phyloP scores from a whole-genome alignment of 2,329 filamentous ascomycete species.

The Harringtonia aguacate region DNA sequence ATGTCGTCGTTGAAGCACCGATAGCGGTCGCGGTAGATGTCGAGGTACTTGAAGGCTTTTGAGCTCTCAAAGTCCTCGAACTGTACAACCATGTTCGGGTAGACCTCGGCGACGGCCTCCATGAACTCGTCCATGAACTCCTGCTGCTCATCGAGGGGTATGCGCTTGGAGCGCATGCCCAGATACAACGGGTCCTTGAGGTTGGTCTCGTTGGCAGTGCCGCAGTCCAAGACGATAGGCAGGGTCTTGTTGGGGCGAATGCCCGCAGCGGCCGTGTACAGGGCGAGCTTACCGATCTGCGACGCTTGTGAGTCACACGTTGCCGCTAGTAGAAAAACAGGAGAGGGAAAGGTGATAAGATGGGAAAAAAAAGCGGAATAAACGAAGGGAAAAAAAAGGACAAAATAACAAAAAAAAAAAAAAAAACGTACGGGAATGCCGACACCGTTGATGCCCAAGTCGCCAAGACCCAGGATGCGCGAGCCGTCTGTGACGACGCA shows the following conservation, averaged over 20 bases:
- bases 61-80: slow-evolving; percentile 96
- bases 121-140: slow-evolving; percentile 98
- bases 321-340: no score
- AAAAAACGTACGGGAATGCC: slow-evolving; percentile 71
- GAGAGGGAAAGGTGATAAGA: not conserved
- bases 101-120: slow-evolving; percentile 71
- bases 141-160: slow-evolving; percentile 66
- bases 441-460: slow-evolving; percentile 94
- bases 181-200: slow-evolving; percentile 71
- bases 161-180: slow-evolving; percentile 75
- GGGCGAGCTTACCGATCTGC: slow-evolving; percentile 79
- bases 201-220: slow-evolving; percentile 56
- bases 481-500: slow-evolving; percentile 95
- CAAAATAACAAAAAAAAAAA: not conserved
- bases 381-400: no score
- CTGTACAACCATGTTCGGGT: slow-evolving; percentile 63
- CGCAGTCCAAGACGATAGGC: slow-evolving; percentile 57
- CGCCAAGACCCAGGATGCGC: slow-evolving; percentile 82
- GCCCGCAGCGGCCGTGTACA: slow-evolving; percentile 92
- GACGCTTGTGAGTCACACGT: not conserved
- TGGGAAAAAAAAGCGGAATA: not conserved
- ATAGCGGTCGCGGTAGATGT: slow-evolving; percentile 78
- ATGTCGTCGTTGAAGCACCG: slow-evolving; percentile 99
- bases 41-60: slow-evolving; percentile 83
- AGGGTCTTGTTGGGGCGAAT: slow-evolving; percentile 82